These are phyloP conservation scores for Trichoderma harzianum DNA, from an alignment of 2,329 filamentous ascomycete genomes.

Conservation along the genomic window DNA sequence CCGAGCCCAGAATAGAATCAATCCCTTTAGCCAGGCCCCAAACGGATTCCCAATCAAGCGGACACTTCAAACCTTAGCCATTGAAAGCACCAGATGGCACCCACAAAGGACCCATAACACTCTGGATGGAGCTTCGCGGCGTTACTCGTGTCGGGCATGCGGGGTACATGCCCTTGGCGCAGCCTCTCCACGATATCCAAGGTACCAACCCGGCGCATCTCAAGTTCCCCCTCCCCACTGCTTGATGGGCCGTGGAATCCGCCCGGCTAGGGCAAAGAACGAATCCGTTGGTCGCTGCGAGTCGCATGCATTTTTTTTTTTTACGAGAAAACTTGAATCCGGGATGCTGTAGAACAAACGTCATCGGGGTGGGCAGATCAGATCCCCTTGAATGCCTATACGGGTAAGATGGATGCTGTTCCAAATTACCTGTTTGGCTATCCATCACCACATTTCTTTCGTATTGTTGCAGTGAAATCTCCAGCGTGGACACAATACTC, in stretches of 20 bases:
- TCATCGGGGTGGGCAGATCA: background rate
- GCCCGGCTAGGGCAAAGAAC: background rate
- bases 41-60: background rate
- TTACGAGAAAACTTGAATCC: background rate
- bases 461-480: background rate
- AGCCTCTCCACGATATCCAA: background rate
- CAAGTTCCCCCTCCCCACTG: background rate
- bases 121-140: background rate
- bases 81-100: background rate
- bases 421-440: background rate
- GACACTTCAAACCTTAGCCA: background rate
- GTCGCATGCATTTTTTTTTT: background rate
- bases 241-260: background rate
- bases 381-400: background rate
- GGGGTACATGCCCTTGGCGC: constrained; percentile 7
- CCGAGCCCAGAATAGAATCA: background rate
- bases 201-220: background rate
- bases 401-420: background rate
- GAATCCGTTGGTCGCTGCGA: background rate
- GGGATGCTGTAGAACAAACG: background rate
- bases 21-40: background rate
- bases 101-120: background rate
- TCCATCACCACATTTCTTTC: background rate
- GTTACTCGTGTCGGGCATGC: constrained; percentile 5
- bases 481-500: background rate